Conservation (phyloP, 306 rosid genomes). For the Potentilla sterilis region DNA sequence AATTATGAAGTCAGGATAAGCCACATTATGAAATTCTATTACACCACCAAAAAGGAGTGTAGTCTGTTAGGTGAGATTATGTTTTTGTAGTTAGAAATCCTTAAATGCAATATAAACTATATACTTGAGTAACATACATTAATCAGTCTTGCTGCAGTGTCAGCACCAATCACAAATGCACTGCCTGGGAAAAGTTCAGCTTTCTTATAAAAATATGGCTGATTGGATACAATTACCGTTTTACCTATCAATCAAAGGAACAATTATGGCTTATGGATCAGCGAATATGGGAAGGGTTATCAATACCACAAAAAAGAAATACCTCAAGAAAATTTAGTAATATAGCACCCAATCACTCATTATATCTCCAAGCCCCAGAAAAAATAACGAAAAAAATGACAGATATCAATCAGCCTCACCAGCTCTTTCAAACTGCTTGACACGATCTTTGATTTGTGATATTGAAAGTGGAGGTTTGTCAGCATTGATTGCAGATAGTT, state of each 20-base stretch:
- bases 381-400: constrained; percentile 1
- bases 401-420: constrained; percentile 52
- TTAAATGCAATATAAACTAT: neutral
- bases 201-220: constrained; percentile 85
- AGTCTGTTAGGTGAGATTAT: neutral
- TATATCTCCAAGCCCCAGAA: neutral
- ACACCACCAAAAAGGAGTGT: neutral
- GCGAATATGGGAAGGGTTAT: neutral
- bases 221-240: constrained; percentile 77
- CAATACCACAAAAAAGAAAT: neutral
- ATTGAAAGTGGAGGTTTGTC: constrained; percentile 87
- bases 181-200: constrained; percentile 91
- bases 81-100: neutral
- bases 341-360: neutral
- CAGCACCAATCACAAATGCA: constrained; percentile 91
- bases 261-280: constrained; percentile 20
- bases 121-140: constrained; percentile 48
- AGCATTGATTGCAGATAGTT: constrained; percentile 89
- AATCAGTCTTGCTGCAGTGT: constrained; percentile 81
- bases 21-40: neutral
- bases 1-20: neutral
- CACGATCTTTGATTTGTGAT: constrained; percentile 69
- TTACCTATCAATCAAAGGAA: constrained; percentile 62
- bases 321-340: neutral
- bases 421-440: constrained; percentile 72